phyloP scores from a whole-genome alignment of 169 alveolate genomes.

The Plasmodium cynomolgi region DNA sequence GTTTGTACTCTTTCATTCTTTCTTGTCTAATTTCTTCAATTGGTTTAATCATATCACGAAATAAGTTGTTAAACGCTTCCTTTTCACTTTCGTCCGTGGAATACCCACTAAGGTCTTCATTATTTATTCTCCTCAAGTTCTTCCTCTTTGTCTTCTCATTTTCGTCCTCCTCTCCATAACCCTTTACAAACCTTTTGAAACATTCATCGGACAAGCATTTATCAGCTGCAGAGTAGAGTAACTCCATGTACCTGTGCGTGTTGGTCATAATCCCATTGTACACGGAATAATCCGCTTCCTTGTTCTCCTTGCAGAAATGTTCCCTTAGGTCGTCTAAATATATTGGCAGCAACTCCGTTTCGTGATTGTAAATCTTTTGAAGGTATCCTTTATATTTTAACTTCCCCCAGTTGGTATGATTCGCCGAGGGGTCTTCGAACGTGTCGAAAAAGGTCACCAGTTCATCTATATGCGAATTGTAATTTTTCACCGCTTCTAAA shows the following conservation, averaged over 20 bases:
- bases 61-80: conserved; percentile 66
- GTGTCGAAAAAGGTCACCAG: conserved; percentile 28
- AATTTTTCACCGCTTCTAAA: conserved; percentile 69
- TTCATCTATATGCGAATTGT: conserved; percentile 50
- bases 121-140: conserved; percentile 62
- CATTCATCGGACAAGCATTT: conserved; percentile 64
- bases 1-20: conserved; percentile 86
- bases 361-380: conserved; percentile 58
- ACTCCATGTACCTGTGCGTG: conserved; percentile 82
- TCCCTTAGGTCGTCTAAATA: conserved; percentile 63
- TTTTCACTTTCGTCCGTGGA: conserved; percentile 73
- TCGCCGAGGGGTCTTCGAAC: conserved; percentile 58
- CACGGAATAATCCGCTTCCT: conserved; percentile 67
- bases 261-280: conserved; percentile 85
- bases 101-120: conserved; percentile 59
- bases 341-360: conserved; percentile 66
- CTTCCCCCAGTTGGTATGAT: conserved; percentile 63
- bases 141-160: conserved; percentile 30
- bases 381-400: conserved; percentile 56
- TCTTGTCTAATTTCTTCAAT: conserved; percentile 74
- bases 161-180: conserved; percentile 70
- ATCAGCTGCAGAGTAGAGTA: conserved; percentile 83
- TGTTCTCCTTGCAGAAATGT: conserved; percentile 55
- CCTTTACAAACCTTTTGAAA: conserved; percentile 45
- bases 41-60: conserved; percentile 64